Conservation (phyloP, 1,284 basidiomycete genomes). For the Sanghuangporus weigelae region DNA sequence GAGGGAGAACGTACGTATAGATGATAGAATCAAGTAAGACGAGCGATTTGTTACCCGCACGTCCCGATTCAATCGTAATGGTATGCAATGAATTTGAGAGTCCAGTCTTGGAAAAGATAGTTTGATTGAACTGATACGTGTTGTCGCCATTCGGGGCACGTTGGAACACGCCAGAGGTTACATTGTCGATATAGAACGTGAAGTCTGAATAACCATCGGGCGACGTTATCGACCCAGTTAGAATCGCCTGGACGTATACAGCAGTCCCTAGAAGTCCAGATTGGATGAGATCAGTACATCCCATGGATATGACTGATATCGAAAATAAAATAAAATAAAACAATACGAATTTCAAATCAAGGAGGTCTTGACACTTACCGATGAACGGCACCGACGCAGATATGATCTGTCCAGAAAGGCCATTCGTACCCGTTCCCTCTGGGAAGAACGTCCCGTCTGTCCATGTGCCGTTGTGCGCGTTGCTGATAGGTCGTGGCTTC, state of each 20-base stretch:
- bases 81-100: conserved; percentile 1
- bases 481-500: conserved; percentile 1
- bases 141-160: not conserved
- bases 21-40: conserved; percentile 10
- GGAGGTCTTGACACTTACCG: not conserved
- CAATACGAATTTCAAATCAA: not conserved
- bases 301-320: not conserved
- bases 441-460: conserved; percentile 6
- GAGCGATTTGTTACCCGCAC: not conserved
- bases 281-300: not conserved
- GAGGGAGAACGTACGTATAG: conserved; percentile 6
- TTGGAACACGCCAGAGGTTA: not conserved
- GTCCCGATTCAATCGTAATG: conserved; percentile 4
- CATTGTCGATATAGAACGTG: conserved; percentile 6
- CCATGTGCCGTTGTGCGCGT: conserved; percentile 12
- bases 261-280: conserved; percentile 4
- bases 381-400: conserved; percentile 11
- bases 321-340: too few species aligned
- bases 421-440: not conserved
- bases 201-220: conserved; percentile 9
- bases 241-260: conserved; percentile 7
- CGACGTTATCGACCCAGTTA: not conserved
- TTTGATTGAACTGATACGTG: conserved; percentile 8
- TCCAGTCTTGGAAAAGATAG: not conserved
- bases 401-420: conserved; percentile 3